Conservation (phyloP, 2,329 filamentous ascomycete genomes). For the Phaeophleospora eucalypticola region DNA sequence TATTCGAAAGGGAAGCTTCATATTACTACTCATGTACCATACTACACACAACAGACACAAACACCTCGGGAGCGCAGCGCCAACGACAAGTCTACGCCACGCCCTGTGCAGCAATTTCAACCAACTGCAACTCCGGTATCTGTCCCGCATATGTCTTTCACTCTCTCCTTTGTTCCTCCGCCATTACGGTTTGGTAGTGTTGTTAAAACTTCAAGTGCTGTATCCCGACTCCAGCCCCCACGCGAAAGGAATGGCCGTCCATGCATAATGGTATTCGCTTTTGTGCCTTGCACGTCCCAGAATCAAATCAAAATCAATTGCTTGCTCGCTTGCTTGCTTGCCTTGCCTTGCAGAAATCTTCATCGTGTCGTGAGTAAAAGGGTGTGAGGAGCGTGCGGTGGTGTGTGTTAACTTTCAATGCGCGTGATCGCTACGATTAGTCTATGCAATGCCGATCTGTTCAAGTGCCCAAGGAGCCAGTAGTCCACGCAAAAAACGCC, state of each 20-base stretch:
- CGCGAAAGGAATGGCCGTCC: constrained; percentile 12
- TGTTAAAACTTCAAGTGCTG: neutral
- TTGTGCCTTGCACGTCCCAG: constrained; percentile 8
- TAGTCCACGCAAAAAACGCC: constrained; percentile 18
- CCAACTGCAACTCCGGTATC: constrained; percentile 7
- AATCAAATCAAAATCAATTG: constrained; percentile 8
- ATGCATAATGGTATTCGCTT: constrained; percentile 9
- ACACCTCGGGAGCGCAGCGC: neutral
- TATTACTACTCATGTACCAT: neutral
- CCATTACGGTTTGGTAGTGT: constrained; percentile 7
- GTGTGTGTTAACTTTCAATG: constrained; percentile 17
- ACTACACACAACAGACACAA: neutral
- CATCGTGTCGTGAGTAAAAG: constrained; percentile 20
- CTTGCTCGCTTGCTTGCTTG: constrained; percentile 6
- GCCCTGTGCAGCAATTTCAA: constrained; percentile 4
- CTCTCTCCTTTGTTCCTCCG: constrained; percentile 9
- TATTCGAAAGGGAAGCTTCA: no score
- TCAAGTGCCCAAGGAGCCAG: constrained; percentile 20
- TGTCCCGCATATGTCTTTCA: neutral
- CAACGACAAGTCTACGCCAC: neutral
- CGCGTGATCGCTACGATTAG: constrained; percentile 31
- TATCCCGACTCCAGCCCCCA: constrained; percentile 4
- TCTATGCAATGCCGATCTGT: constrained; percentile 30
- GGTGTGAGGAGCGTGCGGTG: constrained; percentile 8
- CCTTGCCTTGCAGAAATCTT: constrained; percentile 9